phyloP scores from a whole-genome alignment of 495 filamentous ascomycete genomes.

The Tricharina praecox region DNA sequence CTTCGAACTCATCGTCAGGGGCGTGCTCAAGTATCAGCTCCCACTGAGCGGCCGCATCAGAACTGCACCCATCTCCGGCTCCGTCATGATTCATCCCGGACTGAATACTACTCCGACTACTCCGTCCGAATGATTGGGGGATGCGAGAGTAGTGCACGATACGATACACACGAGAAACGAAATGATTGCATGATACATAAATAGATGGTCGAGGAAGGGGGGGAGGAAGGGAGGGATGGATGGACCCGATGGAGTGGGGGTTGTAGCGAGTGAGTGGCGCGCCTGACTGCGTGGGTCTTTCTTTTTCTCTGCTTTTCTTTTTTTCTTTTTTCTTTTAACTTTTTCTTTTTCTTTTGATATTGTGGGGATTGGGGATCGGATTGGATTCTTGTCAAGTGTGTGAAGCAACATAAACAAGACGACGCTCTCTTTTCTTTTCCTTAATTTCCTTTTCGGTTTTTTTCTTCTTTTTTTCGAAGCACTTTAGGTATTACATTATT shows the following conservation, averaged over 20 bases:
- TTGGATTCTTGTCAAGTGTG: too few relatives aligned
- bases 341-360: background rate
- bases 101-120: background rate
- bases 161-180: background rate
- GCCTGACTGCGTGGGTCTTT: too few relatives aligned
- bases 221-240: too few relatives aligned
- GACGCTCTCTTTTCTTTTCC: too few relatives aligned
- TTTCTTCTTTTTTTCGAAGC: too few relatives aligned
- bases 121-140: too few relatives aligned
- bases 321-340: background rate
- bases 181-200: background rate
- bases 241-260: background rate
- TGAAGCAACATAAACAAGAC: too few relatives aligned
- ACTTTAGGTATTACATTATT: too few relatives aligned
- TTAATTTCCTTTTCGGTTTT: too few relatives aligned
- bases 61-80: constrained; percentile 20
- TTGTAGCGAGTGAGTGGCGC: background rate
- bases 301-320: background rate
- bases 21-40: constrained; percentile 73
- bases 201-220: too few relatives aligned
- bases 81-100: constrained; percentile 5
- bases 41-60: constrained; percentile 57
- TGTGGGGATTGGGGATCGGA: too few relatives aligned
- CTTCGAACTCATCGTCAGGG: constrained; percentile 80
- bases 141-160: background rate